Evolutionary conservation across 352 stramenopile species (phyloP), one percentile per base, ranked within the genome.

Genomic region (Phytophthora aleatoria): DNA sequence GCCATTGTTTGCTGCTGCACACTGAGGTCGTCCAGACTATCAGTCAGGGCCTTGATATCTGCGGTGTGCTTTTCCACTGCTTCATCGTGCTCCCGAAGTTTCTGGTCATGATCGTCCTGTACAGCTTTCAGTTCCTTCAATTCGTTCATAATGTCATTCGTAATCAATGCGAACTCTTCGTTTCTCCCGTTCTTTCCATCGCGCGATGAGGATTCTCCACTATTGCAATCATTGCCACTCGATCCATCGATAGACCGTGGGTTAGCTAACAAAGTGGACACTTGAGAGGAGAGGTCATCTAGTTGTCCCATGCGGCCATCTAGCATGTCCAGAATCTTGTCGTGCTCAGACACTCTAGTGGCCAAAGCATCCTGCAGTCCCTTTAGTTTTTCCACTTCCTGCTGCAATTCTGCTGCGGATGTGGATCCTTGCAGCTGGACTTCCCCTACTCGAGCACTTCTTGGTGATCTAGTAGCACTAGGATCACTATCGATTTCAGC

Each of bases 11-110:
- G 67, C 38, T 87, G 81, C 54, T 90, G 83, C 3, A 88, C 49
- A 28, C 64, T 70, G 9, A 90, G 38, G 28, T 91, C 80, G 24
- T 91, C 80, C 6, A 91, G 60, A 35, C 69, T 78, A 4, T 79
- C 73, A 1, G 66, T 42, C 2, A 89, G 45, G 11, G 74, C 53
- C 50, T 86, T 86, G 20, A 89, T 82, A 12, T 77, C 78, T 2
- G 73, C 68, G 5, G 73, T 62, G 42, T 90, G 73, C 28, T 84
- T 83, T 38, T 86, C 74, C 6, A 81, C 51, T 9, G 61, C 35
- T 20, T 73, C 58, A 9, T 76, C 64, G 5, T 91, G 77, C 7
- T 85, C 66, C 16, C 74, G 72, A 20, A 89, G 64, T 43, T 77
- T 74, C 42, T 81, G 9, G 30, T 54, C 48, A n/a, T 54, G 28